Conservation (phyloP, 2,329 filamentous ascomycete species). For the Talaromyces islandicus region DNA sequence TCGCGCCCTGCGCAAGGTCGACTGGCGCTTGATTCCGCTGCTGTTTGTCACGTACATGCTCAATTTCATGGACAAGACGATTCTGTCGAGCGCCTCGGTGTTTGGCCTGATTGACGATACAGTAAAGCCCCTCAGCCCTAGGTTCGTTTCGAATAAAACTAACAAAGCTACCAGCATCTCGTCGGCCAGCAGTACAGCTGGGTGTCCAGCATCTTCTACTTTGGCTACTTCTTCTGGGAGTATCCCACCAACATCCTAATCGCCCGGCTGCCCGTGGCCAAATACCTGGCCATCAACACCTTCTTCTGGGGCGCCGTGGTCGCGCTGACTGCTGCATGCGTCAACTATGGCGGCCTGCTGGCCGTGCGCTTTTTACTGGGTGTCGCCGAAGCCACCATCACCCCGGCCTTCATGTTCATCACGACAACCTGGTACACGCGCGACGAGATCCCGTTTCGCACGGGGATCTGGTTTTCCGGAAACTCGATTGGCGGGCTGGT, state of each 20-base stretch:
- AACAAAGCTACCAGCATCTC: conserved; percentile 5
- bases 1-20: conserved; percentile 50
- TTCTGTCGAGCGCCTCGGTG: conserved; percentile 35
- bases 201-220: conserved; percentile 10
- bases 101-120: conserved; percentile 26
- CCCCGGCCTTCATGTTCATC: conserved; percentile 46
- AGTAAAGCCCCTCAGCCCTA: conserved; percentile 8
- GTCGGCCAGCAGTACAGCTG: conserved; percentile 11
- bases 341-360: conserved; percentile 56
- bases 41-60: conserved; percentile 55
- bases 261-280: conserved; percentile 59
- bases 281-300: conserved; percentile 60
- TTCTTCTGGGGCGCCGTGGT: conserved; percentile 59
- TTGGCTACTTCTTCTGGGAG: conserved; percentile 52
- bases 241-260: conserved; percentile 61
- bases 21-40: conserved; percentile 49
- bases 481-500: conserved; percentile 55
- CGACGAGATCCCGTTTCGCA: conserved; percentile 45
- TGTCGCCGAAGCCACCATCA: conserved; percentile 44
- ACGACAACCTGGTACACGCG: conserved; percentile 48
- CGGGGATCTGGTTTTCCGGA: conserved; percentile 44
- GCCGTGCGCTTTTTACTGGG: conserved; percentile 63
- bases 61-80: conserved; percentile 58
- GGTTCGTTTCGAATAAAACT: neutral
- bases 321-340: conserved; percentile 56